Percentiles rank a stretch among this genome's conserved stretches.
Conservation (phyloP, 768 basidiomycete genomes). For the Termitomyces sp. region DNA sequence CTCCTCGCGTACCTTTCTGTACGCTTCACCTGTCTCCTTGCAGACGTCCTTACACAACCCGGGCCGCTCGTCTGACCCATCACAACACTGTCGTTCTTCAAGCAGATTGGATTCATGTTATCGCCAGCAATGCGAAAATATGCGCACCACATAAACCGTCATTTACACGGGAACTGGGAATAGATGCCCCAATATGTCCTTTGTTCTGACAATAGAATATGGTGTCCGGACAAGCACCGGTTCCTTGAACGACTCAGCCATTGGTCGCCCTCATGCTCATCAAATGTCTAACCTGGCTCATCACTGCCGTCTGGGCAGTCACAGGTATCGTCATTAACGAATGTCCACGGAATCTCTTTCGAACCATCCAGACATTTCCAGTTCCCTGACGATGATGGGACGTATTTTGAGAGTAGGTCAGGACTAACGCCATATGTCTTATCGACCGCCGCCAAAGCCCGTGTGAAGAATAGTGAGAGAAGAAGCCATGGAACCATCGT, state of each 20-base stretch:
- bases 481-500: slow-evolving; percentile 51
- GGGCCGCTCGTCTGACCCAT: slow-evolving; percentile 87
- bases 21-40: slow-evolving; percentile 63
- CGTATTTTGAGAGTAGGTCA: slow-evolving; percentile 49
- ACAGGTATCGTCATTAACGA: slow-evolving; percentile 93
- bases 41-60: slow-evolving; percentile 82
- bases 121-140: neutral
- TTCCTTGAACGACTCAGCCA: slow-evolving; percentile 44
- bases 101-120: slow-evolving; percentile 10
- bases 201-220: slow-evolving; percentile 83
- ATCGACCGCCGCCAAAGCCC: slow-evolving; percentile 28
- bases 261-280: neutral
- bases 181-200: slow-evolving; percentile 79
- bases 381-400: slow-evolving; percentile 41
- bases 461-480: slow-evolving; percentile 34
- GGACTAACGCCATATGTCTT: slow-evolving; percentile 59
- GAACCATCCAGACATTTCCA: slow-evolving; percentile 85
- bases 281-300: slow-evolving; percentile 68
- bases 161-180: slow-evolving; percentile 78
- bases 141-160: slow-evolving; percentile 92
- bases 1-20: slow-evolving; percentile 65
- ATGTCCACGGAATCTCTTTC: slow-evolving; percentile 69
- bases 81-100: slow-evolving; percentile 87
- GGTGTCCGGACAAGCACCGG: slow-evolving; percentile 74
- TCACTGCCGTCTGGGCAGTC: slow-evolving; percentile 95